Evolutionary conservation across 257 asterid genomes (phyloP).

Genomic region (Ilex asprella): DNA sequence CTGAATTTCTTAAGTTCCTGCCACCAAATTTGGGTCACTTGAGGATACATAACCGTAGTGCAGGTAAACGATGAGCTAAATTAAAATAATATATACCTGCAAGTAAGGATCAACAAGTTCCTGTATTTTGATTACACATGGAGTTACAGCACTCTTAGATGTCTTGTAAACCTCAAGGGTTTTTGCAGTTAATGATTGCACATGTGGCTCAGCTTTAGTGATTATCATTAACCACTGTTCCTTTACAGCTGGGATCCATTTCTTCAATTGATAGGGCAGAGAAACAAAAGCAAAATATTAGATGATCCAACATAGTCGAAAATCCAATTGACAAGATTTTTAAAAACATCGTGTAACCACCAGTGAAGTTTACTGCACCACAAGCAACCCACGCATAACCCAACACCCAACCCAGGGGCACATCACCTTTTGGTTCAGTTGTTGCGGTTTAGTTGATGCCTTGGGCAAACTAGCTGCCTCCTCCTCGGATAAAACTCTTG

Average conservation of each 20-base stretch:
- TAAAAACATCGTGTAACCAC: background rate
- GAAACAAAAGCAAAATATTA: constrained; percentile 4
- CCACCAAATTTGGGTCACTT: constrained; percentile 15
- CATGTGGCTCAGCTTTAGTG: constrained; percentile 61
- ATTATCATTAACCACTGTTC: constrained; percentile 67
- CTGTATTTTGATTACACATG: constrained; percentile 59
- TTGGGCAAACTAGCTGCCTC: too few species aligned
- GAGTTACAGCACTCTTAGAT: constrained; percentile 51
- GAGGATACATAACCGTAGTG: constrained; percentile 13
- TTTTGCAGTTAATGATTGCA: constrained; percentile 47
- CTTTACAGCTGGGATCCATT: constrained; percentile 66
- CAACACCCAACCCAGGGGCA: too few species aligned
- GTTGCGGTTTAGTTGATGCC: too few species aligned
- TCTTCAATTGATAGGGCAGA: constrained; percentile 39
- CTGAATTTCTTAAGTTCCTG: constrained; percentile 69
- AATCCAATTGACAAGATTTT: background rate
- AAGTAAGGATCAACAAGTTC: constrained; percentile 67
- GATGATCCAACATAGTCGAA: background rate
- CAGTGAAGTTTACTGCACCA: too few species aligned
- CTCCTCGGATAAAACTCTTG: too few species aligned
- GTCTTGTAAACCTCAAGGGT: constrained; percentile 55
- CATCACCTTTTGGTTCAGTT: too few species aligned
- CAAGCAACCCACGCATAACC: too few species aligned
- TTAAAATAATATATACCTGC: constrained; percentile 43
- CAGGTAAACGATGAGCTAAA: constrained; percentile 7